Evolutionary conservation across 805 yeast genomes (phyloP), one percentile per base, ranked within the genome.

Genomic region (Lachancea sp.): DNA sequence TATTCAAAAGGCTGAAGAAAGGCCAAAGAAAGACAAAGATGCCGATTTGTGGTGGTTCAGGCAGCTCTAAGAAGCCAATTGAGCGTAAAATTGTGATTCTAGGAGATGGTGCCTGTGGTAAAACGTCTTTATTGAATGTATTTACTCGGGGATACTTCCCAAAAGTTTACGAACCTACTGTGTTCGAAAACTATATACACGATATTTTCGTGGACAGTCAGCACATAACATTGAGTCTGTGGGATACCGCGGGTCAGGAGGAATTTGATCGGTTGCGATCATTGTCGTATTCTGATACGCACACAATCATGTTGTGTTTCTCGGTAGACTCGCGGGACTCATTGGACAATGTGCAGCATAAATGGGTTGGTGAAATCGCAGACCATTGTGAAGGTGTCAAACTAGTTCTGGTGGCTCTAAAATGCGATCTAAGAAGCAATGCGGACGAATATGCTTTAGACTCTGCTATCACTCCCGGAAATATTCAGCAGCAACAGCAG

Each of bases 231-330:
- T 70, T 91, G 46, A 89, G 96, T 13, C 71, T 91, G 45, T 93
- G 99, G 99, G 99, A 91, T 64, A 91, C 99, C 5, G 99, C 99
- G 1, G 99, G 99, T 7, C 99, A 91, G 71, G 99, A 91, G 68
- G 99, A 91, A 69, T 91, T 91, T 57, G 99, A 91, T 65, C 77
- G 97, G 51, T 74, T 91, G 64, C 78, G 99, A 64, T 87, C 97
- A 1, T 73, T 91, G 49, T 85, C 95, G 41, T 93, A 93, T 66
- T 82, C 90, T 22, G 98, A 93, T 65, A 93, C 99, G 2, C 97
- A 91, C 67, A 87, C 96, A 58, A 90, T 93, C 57, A 93, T 91
- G 90, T 77, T 91, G 47, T 93, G 99, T 70, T 91, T 91, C 63
- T 80, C 95, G 37, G 89, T 91, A 46, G 99, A 91, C 66, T 87